Base-by-base conservation (phyloP, 2,329 filamentous ascomycete genomes). In the Aspergillus intermedius region DNA sequence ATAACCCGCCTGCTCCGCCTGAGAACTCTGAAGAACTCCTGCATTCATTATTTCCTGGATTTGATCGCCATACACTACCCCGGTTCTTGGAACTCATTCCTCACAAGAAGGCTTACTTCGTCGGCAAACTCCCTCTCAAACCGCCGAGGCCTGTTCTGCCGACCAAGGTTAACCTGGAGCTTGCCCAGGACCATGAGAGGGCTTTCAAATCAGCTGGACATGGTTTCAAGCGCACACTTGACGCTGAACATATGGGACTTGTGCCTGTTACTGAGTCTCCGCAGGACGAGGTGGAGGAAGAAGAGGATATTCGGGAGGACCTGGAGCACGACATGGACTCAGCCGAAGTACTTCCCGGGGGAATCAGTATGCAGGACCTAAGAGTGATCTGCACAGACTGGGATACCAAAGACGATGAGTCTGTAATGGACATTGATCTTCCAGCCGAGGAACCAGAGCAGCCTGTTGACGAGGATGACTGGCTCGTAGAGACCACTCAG, bases 381-480 rank as follows among this genome's bases (percentile, higher is more conserved):
- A 82, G 88, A 49, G 81, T 94, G 42, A 81, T 93, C 5, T 96
- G 91, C 61, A 82, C 88, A 50, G 88, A 96, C 64, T 97, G 89
- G 87, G 83, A 87, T 48, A 70, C 82, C 15, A 77, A 82, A 42
- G 82, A 84, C 45, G 71, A 78, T 19, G 67, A 75, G 22, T 72
- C 76, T 21, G 57, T 63, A 61, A 63, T 69, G 45, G 66, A 69
- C 22, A 46, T 60, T 21, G 60, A 60, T 7, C 45, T 53, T 12
- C 35, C 49, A 7, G 23, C 39, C 9, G 37, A 52, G 12, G 55
- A 59, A 7, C 59, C 59, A 28, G 61, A 61, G 43, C 70, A 72
- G 48, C 68, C 76, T 45, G 76, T 82, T 50, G 78, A 78, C 53
- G 84, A 84, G 32, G 80, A 84, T 57, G 72, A 74, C 42, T 80